phyloP scores from a whole-genome alignment of 257 asterid species.

The Rhazya stricta region DNA sequence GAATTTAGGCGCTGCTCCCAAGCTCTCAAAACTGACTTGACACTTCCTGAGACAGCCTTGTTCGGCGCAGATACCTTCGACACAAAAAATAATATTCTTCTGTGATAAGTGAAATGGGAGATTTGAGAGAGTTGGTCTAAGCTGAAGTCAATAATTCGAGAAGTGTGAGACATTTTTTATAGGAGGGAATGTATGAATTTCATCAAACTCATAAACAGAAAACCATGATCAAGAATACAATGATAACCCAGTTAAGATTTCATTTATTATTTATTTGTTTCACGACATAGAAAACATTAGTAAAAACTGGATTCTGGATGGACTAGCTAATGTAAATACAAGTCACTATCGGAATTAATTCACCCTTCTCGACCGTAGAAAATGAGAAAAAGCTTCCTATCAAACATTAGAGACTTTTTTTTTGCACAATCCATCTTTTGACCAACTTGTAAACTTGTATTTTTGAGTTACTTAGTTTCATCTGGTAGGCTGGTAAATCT shows the following conservation, averaged over 20 bases:
- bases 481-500: background rate
- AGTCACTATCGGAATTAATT: background rate
- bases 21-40: slow-evolving; percentile 74
- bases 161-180: background rate
- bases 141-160: background rate
- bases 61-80: slow-evolving; percentile 81
- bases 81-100: background rate
- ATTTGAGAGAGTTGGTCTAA: background rate
- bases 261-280: background rate
- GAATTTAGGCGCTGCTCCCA: slow-evolving; percentile 93
- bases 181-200: background rate
- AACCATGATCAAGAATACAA: too few species aligned
- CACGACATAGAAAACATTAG: background rate
- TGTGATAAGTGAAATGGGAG: background rate
- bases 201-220: background rate
- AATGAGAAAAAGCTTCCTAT: background rate
- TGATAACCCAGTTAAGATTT: background rate
- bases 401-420: background rate
- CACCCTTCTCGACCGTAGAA: background rate
- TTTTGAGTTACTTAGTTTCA: background rate
- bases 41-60: slow-evolving; percentile 88
- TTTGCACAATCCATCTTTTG: background rate
- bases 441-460: background rate
- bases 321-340: background rate
- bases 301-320: background rate